A percentile compares a stretch with the other conserved stretches of the same genome.
Conservation (phyloP, 2,329 filamentous ascomycete genomes). For the Corinectria fuckeliana region DNA sequence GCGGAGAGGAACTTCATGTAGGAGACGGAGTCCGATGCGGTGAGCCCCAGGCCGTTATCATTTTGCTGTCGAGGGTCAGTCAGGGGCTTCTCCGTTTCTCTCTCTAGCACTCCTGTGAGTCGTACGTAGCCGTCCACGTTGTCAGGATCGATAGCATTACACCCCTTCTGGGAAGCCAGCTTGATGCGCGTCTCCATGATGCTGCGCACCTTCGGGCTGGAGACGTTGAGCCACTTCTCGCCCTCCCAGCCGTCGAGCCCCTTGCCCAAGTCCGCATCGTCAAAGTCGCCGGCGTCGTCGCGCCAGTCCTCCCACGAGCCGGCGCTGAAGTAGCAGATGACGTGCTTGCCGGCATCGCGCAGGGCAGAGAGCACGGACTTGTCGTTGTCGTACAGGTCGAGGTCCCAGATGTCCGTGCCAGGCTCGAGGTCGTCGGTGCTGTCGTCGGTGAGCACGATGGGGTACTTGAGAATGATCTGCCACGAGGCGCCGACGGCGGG, state of each 20-base stretch:
- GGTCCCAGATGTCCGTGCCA: conserved; percentile 57
- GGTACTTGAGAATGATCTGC: conserved; percentile 65
- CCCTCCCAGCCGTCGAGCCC: conserved; percentile 68
- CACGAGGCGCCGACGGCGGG: conserved; percentile 60
- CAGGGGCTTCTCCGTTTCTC: not conserved
- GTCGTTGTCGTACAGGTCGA: conserved; percentile 63
- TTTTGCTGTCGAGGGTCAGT: conserved; percentile 51
- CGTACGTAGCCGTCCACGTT: conserved; percentile 71
- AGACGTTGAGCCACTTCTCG: conserved; percentile 71
- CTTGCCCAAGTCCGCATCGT: conserved; percentile 61
- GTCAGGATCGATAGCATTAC: conserved; percentile 73
- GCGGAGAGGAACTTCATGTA: conserved; percentile 67
- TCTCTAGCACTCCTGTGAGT: not conserved
- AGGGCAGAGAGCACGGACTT: conserved; percentile 58
- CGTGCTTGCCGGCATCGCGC: conserved; percentile 61
- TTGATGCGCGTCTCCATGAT: conserved; percentile 70
- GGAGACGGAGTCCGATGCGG: conserved; percentile 59
- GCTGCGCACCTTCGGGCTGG: conserved; percentile 61
- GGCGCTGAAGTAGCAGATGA: conserved; percentile 79
- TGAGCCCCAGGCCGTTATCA: conserved; percentile 67
- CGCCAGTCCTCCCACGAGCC: conserved; percentile 72
- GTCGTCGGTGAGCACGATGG: conserved; percentile 52
- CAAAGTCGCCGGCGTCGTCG: conserved; percentile 62
- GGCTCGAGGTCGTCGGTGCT: conserved; percentile 40
- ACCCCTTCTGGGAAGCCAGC: conserved; percentile 66